Percentiles rank a stretch among this genome's conserved stretches.
Conservation (phyloP, 176 grass and related monocot genomes). For the Bonia amplexicaulis region DNA sequence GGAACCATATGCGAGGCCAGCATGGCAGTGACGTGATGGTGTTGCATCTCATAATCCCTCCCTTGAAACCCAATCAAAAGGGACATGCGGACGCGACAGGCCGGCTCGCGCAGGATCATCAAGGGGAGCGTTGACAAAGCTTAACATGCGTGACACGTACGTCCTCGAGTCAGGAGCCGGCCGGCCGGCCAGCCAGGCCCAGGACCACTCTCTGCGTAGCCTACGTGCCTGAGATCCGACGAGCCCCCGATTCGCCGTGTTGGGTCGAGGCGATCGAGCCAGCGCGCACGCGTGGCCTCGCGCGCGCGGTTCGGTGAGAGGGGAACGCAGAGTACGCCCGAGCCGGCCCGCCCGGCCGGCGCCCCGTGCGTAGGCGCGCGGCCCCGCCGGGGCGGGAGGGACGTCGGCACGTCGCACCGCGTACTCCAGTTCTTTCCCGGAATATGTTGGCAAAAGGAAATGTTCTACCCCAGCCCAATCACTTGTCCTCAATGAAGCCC, state of each 20-base stretch:
- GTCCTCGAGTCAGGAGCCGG: neutral
- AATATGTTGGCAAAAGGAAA: neutral
- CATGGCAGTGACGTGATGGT: neutral
- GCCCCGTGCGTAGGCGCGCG: neutral
- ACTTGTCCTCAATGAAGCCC: neutral
- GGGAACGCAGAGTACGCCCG: neutral
- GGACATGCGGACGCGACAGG: constrained; percentile 19
- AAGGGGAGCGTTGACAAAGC: constrained; percentile 24
- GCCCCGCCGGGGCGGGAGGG: neutral
- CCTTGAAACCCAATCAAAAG: constrained; percentile 30
- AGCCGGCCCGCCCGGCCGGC: neutral
- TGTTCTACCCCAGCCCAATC: neutral
- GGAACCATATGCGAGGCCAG: neutral
- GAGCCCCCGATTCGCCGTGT: neutral
- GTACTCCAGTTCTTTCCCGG: neutral
- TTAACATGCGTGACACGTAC: neutral
- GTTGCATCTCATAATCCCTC: constrained; percentile 11
- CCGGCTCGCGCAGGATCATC: neutral
- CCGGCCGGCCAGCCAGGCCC: neutral
- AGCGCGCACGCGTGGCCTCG: neutral
- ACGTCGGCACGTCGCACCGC: no score
- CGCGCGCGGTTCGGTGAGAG: neutral
- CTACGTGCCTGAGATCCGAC: neutral
- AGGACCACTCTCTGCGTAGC: neutral
- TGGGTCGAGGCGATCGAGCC: neutral